Conservation (phyloP, 2,329 filamentous ascomycete genomes). For the Fusarium sp. region DNA sequence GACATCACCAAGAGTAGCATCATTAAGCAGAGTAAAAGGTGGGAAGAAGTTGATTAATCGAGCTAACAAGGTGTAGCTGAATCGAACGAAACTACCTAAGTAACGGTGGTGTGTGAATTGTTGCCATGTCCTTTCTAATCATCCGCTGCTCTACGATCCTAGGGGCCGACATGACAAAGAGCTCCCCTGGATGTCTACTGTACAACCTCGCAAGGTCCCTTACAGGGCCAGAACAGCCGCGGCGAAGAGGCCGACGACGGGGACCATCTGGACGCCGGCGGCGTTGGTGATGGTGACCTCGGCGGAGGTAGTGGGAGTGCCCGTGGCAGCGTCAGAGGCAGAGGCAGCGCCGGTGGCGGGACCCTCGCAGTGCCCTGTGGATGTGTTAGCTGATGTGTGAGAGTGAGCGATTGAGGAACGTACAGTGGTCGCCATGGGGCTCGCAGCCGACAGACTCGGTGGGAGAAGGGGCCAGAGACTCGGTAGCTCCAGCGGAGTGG, state of each 20-base stretch:
- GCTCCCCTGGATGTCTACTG: conserved; percentile 1
- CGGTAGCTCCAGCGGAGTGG: conserved; percentile 24
- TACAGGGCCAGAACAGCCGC: conserved; percentile 41
- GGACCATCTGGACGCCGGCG: conserved; percentile 31
- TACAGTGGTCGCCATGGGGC: conserved; percentile 43
- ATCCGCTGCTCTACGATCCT: conserved; percentile 21
- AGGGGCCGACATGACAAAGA: conserved; percentile 21
- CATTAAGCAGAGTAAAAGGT: too few relatives aligned
- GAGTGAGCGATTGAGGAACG: not conserved
- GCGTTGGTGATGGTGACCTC: conserved; percentile 27
- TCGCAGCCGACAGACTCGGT: conserved; percentile 42
- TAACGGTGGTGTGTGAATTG: not conserved
- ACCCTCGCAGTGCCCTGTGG: conserved; percentile 41
- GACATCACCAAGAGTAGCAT: not conserved
- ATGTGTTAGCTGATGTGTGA: not conserved
- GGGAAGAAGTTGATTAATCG: not conserved
- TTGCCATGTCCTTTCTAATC: conserved; percentile 31
- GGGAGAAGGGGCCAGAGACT: conserved; percentile 24
- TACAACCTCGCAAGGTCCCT: conserved; percentile 1
- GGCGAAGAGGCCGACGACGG: conserved; percentile 37
- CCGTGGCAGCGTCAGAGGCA: conserved; percentile 5
- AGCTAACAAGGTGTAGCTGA: not conserved
- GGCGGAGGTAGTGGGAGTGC: conserved; percentile 15
- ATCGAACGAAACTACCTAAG: conserved; percentile 9
- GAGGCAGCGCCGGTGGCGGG: conserved; percentile 18